Evolutionary conservation across 306 rosid species (phyloP), one percentile per base, ranked within the genome.

Genomic region (Castanea sativa): DNA sequence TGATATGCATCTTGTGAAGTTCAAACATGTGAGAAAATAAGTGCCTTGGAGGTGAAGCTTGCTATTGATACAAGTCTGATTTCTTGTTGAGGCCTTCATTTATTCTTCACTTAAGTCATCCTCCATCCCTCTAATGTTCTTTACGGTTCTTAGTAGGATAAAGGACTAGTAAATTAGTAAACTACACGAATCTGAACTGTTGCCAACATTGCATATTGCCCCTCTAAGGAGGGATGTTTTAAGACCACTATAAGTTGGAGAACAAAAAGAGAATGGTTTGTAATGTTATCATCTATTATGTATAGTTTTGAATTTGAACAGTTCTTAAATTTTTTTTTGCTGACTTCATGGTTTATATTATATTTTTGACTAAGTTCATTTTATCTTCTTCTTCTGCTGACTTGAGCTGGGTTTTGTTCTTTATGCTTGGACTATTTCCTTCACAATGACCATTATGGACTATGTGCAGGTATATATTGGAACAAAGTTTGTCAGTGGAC

Each of bases 401-500:
- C 60, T 75, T 63, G 43, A 79, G 55, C 77, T 68, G 27, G 38
- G 51, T 33, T 3, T 67, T 7, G n/a, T 68, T 67, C 5, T 67
- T 60, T 67, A 75, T 69, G n/a, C 49, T 55, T n/a, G 57, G 43
- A 59, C 38, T 21, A 12, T 25, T 29, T 60, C 71, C 35, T 53
- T 60, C 49, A 45, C 21, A 19, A 10, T 81, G 81, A 55, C 74
- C 43, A 35, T 38, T 63, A 55, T 85, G 70, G 57, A 55, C 76
- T 73, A 25, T 52, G 71, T 72, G 65, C 87, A 95, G 99, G 83
- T 95, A 95, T 78, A 71, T 95, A 58, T 85, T 92, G 88, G 99
- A 95, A 90, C 99, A 95, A 83, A 95, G 99, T 85, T 89, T 95
- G 85, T 95, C 97, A 5, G 98, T 95, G 76, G 99, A 95, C 79